Conservation (phyloP, 495 filamentous ascomycete species). For the Penicillium macrosclerotiorum region DNA sequence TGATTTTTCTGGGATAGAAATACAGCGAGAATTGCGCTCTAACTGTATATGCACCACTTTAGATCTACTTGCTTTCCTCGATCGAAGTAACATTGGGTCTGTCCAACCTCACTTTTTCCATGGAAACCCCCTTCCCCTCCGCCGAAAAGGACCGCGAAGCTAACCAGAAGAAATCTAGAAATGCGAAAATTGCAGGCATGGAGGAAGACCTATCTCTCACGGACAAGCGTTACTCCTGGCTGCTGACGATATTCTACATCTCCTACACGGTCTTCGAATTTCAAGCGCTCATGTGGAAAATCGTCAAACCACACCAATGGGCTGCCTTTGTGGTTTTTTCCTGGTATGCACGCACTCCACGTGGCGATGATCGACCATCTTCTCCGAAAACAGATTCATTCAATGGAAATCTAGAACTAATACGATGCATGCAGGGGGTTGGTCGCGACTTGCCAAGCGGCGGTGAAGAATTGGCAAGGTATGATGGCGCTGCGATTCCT, state of each 20-base stretch:
- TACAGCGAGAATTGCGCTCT: background rate
- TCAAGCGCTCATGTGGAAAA: constrained; percentile 69
- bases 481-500: constrained; percentile 68
- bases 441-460: constrained; percentile 58
- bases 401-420: constrained; percentile 5
- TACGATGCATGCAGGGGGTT: constrained; percentile 44
- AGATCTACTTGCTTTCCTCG: constrained; percentile 66
- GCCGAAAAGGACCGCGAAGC: background rate
- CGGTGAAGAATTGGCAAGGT: constrained; percentile 57
- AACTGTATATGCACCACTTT: background rate
- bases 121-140: too few species aligned
- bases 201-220: constrained; percentile 44
- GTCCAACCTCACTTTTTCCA: too few species aligned
- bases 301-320: constrained; percentile 58
- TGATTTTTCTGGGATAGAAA: background rate
- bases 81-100: constrained; percentile 66
- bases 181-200: constrained; percentile 62
- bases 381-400: background rate
- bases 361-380: constrained; percentile 7
- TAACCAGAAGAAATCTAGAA: constrained; percentile 35
- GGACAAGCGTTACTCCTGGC: constrained; percentile 61
- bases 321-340: constrained; percentile 45
- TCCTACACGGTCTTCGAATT: constrained; percentile 64
- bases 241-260: constrained; percentile 78
- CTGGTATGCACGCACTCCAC: constrained; percentile 36